Conservation (phyloP, 108 stramenopile genomes). For the Seminavis robusta region DNA sequence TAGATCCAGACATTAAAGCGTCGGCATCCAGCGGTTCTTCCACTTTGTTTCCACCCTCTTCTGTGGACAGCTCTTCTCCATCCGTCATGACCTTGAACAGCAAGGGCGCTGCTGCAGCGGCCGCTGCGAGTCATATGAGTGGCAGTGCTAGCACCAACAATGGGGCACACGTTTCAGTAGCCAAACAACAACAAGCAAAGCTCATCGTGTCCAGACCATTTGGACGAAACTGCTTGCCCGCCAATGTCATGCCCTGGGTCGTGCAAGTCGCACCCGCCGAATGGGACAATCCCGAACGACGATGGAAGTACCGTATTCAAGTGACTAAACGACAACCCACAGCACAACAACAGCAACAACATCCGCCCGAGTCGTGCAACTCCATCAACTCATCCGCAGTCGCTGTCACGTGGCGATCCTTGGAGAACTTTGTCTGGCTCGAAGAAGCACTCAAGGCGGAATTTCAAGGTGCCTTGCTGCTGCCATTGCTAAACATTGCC, state of each 20-base stretch:
- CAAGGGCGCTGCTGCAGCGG: too few relatives aligned
- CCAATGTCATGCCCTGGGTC: conserved; percentile 16
- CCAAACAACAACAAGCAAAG: too few relatives aligned
- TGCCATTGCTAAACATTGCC: conserved; percentile 55
- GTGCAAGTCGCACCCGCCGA: conserved; percentile 44
- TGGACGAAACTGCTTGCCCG: too few relatives aligned
- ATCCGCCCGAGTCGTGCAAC: background rate
- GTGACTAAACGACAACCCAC: conserved; percentile 18
- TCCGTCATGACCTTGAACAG: too few relatives aligned
- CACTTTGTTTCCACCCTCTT: too few relatives aligned
- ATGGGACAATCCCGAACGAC: conserved; percentile 37
- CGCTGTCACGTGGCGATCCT: conserved; percentile 46
- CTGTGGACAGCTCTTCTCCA: too few relatives aligned
- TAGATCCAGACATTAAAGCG: too few relatives aligned
- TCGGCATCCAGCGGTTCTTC: too few relatives aligned
- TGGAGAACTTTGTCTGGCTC: conserved; percentile 77
- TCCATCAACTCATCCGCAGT: conserved; percentile 30
- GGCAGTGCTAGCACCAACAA: too few relatives aligned
- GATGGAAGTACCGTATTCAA: conserved; percentile 41
- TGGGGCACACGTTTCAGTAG: too few relatives aligned
- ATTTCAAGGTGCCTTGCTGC: conserved; percentile 64
- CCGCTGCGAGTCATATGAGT: too few relatives aligned
- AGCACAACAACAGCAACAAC: conserved; percentile 1
- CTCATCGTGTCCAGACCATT: too few relatives aligned
- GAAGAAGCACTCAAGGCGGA: conserved; percentile 63